Percentiles rank a stretch among this genome's conserved stretches.
phyloP scores from a whole-genome alignment of 805 yeast species.

The Kuraishia ogatae region DNA sequence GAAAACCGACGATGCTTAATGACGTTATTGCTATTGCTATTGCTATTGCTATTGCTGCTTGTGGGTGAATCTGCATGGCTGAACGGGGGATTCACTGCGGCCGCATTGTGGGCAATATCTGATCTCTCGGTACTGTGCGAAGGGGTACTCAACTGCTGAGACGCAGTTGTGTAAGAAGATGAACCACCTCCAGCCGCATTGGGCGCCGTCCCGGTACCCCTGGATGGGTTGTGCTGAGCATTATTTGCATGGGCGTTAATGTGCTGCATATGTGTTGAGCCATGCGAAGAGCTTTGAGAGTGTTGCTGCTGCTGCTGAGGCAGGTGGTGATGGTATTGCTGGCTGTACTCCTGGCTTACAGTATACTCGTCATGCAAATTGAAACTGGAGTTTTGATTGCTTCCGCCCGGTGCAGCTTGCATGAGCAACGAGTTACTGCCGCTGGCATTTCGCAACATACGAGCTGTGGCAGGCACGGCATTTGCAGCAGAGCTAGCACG shows the following conservation, averaged over 20 bases:
- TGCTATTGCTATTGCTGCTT: not conserved
- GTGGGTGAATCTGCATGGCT: not conserved
- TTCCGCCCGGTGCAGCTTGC: not conserved
- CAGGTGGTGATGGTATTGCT: constrained; percentile 1
- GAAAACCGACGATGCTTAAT: not conserved
- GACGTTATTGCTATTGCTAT: not conserved
- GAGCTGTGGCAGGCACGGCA: constrained; percentile 56
- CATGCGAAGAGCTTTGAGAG: not conserved
- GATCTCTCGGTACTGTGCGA: not conserved
- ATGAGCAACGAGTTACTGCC: constrained; percentile 10
- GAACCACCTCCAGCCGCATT: too few relatives aligned
- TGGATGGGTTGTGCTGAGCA: not conserved
- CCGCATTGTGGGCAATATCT: not conserved
- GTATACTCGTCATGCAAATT: constrained; percentile 16
- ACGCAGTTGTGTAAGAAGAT: not conserved
- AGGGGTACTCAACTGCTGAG: not conserved
- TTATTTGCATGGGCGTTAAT: too few relatives aligned
- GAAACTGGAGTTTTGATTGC: constrained; percentile 1
- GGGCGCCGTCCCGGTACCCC: not conserved
- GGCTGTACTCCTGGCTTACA: constrained; percentile 11
- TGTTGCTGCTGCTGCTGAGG: not conserved
- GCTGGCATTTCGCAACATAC: constrained; percentile 56
- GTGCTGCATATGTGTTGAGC: too few relatives aligned
- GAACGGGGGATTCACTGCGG: not conserved
- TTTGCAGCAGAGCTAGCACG: constrained; percentile 7